Evolutionary conservation across 345 rosid species (phyloP).

Genomic region (Anacardium occidentale): DNA sequence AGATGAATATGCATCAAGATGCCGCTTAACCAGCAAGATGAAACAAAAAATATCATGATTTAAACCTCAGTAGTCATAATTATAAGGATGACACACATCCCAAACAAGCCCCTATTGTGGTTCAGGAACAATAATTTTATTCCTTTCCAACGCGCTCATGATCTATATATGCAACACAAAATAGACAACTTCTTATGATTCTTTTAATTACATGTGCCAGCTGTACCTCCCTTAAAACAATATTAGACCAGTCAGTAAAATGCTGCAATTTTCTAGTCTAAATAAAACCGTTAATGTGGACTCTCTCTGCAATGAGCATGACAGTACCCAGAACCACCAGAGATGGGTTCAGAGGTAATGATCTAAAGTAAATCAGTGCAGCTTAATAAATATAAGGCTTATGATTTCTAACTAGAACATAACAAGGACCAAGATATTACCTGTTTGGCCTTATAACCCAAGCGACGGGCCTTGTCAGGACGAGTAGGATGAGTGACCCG

Average conservation of each 20-base stretch:
- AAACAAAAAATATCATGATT: neutral
- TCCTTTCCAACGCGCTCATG: neutral
- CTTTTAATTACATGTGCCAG: neutral
- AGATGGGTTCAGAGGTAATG: neutral
- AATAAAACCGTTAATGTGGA: neutral
- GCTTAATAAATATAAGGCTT: neutral
- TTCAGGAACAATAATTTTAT: neutral
- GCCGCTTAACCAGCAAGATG: slow-evolving; percentile 31
- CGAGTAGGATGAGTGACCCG: slow-evolving; percentile 88
- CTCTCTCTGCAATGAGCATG: neutral
- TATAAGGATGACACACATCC: neutral
- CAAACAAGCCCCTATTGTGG: neutral
- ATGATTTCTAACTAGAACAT: neutral
- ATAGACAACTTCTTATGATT: neutral
- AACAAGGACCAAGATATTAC: slow-evolving; percentile 23
- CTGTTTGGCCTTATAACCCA: slow-evolving; percentile 99
- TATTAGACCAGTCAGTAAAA: neutral
- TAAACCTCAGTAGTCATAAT: neutral
- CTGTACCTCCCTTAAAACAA: neutral
- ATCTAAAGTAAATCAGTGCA: neutral
- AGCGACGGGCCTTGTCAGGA: slow-evolving; percentile 94
- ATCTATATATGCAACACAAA: neutral
- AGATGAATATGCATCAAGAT: slow-evolving; percentile 26
- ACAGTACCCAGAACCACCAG: neutral
- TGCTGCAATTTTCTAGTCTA: neutral